Evolutionary conservation across 306 rosid species (phyloP).

Genomic region (Corylus avellana): DNA sequence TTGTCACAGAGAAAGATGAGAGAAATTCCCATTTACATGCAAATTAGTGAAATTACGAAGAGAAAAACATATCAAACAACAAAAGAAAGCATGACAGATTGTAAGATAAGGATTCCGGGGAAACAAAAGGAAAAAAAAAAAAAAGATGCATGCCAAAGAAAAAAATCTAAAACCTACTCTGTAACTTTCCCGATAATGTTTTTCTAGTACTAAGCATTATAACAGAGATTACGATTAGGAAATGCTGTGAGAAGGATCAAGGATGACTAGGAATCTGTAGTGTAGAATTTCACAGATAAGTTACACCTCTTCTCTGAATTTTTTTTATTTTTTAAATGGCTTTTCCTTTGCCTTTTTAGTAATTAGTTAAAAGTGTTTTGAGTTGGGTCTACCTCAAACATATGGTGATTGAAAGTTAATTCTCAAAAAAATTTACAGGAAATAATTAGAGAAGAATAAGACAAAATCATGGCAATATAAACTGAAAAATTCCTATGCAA

Average conservation of each 20-base stretch:
- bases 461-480: background rate
- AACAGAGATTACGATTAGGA: background rate
- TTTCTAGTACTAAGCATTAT: too few species aligned
- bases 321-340: background rate
- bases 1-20: background rate
- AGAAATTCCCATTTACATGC: background rate
- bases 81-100: background rate
- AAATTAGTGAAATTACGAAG: background rate
- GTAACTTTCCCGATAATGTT: background rate
- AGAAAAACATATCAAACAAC: background rate
- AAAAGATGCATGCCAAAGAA: too few species aligned
- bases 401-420: background rate
- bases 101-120: too few species aligned
- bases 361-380: too few species aligned
- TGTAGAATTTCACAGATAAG: background rate
- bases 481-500: background rate
- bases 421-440: background rate
- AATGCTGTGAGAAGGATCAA: background rate
- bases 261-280: background rate
- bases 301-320: too few species aligned
- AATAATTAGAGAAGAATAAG: background rate
- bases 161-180: background rate
- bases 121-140: background rate
- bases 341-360: background rate
- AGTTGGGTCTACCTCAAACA: background rate